Evolutionary conservation across 1,284 basidiomycete species (phyloP), one percentile per base, ranked within the genome.

Genomic region (Puccinia horiana): DNA sequence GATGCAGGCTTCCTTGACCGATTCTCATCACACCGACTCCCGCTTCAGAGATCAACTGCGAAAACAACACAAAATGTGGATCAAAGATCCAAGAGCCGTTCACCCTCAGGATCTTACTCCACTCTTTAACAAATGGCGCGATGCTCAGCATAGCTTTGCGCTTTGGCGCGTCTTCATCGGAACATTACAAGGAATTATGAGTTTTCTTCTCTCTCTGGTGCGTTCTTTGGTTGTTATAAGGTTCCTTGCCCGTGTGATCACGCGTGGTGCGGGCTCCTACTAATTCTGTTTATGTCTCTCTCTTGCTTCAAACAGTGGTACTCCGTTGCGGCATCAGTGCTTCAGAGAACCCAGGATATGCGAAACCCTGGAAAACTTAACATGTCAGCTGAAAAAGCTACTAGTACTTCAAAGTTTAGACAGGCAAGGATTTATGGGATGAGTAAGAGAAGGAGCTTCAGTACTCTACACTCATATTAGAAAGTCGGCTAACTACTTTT

Each of bases 181-280:
- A 42, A 65, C 63, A 12, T 65, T 65, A 18, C 63, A 65, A 65
- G 63, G 63, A 42, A n/a, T 65, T 5, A 65, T 65, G 63, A 42
- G 35, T 32, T 65, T 65, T 6, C 63, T 65, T n/a, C 63, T 65
- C 18, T 65, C 35, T 42, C 35, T 65, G 63, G 63, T 65, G 23
- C 20, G 63, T 42, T 65, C 8, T 65, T 42, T 65, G 2, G 18
- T 9, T 14, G 37, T 65, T 20, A 23, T 42, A 9, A 26, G 63
- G 37, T 12, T 16, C 32, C 20, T 35, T 12, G 35, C 35, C 9
- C 26, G 37, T 23, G 32, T 63, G 20, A 63, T 63, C 61, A 63
- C 61, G 20, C 26, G 18, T 37, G 61, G 56, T n/a, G n/a, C n/a
- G n/a, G n/a, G n/a, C n/a, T n/a, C n/a, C 61, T 5, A 29, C 35